Conservation (phyloP, 345 rosid species). For the Gossypium longicalyx region DNA sequence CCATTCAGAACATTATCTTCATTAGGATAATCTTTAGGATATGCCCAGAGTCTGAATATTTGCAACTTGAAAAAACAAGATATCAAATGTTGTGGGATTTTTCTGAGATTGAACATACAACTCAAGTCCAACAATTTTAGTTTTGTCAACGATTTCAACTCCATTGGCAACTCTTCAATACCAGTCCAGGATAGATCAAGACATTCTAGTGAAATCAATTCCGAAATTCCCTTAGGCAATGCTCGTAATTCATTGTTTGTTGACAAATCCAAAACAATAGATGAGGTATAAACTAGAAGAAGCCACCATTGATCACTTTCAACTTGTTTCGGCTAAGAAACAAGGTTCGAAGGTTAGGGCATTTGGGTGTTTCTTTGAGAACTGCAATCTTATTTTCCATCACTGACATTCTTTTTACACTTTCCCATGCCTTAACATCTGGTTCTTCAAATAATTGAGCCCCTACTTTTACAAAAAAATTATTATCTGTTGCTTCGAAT, state of each 20-base stretch:
- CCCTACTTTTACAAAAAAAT: background rate
- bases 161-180: background rate
- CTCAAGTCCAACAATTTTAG: background rate
- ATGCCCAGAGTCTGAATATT: background rate
- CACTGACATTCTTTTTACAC: background rate
- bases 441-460: background rate
- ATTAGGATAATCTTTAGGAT: background rate
- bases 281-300: slow-evolving; percentile 12
- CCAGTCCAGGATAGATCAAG: slow-evolving; percentile 17
- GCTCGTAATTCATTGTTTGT: background rate
- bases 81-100: background rate
- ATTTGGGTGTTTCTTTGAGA: background rate
- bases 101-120: rapidly evolving
- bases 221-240: slow-evolving; percentile 22
- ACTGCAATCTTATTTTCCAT: background rate
- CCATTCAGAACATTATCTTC: background rate
- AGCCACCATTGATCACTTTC: background rate
- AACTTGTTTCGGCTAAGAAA: slow-evolving; percentile 7
- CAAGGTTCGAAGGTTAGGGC: slow-evolving; percentile 15
- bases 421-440: background rate
- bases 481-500: background rate
- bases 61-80: background rate
- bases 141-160: background rate
- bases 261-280: background rate
- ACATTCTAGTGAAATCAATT: slow-evolving; percentile 14